Percentiles rank a stretch among this genome's conserved stretches.
These are phyloP conservation scores for Psophocarpus tetragonolobus DNA, from an alignment of 306 rosid genomes.

Conservation along the genomic window DNA sequence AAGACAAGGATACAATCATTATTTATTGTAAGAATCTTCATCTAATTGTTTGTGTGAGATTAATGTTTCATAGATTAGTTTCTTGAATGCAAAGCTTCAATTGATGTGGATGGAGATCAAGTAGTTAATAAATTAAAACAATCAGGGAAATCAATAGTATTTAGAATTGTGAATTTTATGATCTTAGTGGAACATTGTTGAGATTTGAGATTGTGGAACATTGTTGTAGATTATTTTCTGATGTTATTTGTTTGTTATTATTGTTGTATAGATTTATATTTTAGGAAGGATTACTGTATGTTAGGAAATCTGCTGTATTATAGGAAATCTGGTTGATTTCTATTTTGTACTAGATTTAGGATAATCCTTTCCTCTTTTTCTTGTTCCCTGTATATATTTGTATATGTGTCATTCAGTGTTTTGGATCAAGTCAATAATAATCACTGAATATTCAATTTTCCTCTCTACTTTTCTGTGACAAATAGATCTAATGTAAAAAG, in stretches of 20 bases:
- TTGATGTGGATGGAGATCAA: background rate
- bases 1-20: background rate
- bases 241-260: background rate
- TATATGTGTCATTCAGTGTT: background rate
- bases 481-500: constrained; percentile 6
- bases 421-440: background rate
- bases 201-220: background rate
- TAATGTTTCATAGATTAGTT: background rate
- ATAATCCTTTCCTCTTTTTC: background rate
- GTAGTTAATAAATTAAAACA: constrained; percentile 12
- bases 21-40: constrained; percentile 11
- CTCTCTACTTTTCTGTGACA: background rate
- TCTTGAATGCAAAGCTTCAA: background rate
- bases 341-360: background rate
- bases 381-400: background rate
- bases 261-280: background rate
- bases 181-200: background rate
- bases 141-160: background rate
- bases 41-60: background rate
- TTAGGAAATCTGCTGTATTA: background rate
- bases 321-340: background rate
- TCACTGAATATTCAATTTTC: background rate
- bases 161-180: background rate
- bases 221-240: background rate
- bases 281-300: background rate